These are phyloP conservation scores for Citrullus amarus DNA, from an alignment of 306 rosid species.

Conservation along the genomic window DNA sequence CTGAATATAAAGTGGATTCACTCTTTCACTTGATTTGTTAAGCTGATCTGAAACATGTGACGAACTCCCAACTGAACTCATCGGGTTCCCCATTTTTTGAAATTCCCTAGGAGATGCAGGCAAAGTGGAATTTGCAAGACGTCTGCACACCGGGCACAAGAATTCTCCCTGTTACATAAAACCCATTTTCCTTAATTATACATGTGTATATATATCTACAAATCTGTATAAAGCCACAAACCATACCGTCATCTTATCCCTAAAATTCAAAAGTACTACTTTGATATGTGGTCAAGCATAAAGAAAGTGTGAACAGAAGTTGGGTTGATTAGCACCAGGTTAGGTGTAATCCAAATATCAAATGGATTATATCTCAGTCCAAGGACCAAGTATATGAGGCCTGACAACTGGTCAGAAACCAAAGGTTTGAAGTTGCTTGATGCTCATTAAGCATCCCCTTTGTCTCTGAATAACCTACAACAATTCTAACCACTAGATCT, in stretches of 20 bases:
- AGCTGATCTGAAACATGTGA: slow-evolving; percentile 18
- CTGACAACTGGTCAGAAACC: not conserved
- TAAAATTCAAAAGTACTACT: not conserved
- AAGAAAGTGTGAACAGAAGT: not conserved
- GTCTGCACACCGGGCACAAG: slow-evolving; percentile 93
- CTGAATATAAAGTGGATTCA: slow-evolving; percentile 34
- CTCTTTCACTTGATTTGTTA: slow-evolving; percentile 23
- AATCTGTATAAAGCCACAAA: not conserved
- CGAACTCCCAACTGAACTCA: slow-evolving; percentile 24
- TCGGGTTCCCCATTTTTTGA: slow-evolving; percentile 33
- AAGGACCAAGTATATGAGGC: not conserved
- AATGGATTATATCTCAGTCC: not conserved
- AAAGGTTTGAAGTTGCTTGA: not conserved
- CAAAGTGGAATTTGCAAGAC: slow-evolving; percentile 84
- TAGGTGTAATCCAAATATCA: slow-evolving; percentile 1
- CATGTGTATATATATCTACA: not conserved
- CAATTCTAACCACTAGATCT: not conserved
- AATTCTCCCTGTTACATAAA: slow-evolving; percentile 64
- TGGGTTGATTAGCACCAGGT: not conserved
- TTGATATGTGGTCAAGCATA: not conserved
- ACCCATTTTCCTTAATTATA: not conserved
- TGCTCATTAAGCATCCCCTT: not conserved
- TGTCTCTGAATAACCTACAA: not conserved
- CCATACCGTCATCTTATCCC: not conserved
- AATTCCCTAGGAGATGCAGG: slow-evolving; percentile 53